Conservation (phyloP, 768 basidiomycete genomes). For the Trametes meyenii region DNA sequence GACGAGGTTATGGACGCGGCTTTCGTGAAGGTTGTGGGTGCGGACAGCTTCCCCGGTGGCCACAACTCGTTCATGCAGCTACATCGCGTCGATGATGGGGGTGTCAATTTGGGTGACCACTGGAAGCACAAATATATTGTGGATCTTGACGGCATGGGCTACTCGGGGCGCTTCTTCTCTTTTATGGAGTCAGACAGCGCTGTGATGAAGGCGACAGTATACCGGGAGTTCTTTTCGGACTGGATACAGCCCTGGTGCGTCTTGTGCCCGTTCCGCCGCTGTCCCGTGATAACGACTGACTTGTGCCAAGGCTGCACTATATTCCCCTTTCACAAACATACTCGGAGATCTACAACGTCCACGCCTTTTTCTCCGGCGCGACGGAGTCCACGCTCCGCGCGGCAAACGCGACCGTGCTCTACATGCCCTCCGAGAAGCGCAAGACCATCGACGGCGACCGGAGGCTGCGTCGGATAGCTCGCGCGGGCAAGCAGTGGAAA, state of each 20-base stretch:
- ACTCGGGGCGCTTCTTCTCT: conserved; percentile 87
- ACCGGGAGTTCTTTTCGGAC: conserved; percentile 87
- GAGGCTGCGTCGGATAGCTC: conserved; percentile 78
- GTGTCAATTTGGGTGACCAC: conserved; percentile 81
- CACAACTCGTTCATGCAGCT: conserved; percentile 60
- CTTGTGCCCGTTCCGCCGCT: background rate
- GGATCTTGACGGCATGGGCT: conserved; percentile 95
- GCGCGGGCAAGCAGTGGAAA: conserved; percentile 94
- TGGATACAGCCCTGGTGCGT: conserved; percentile 91
- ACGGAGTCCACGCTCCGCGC: conserved; percentile 57
- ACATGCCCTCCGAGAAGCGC: conserved; percentile 39
- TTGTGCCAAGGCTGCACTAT: conserved; percentile 79
- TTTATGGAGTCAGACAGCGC: conserved; percentile 87
- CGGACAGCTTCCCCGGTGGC: conserved; percentile 75
- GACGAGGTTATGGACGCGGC: conserved; percentile 83
- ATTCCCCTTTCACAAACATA: conserved; percentile 90
- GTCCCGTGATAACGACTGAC: background rate
- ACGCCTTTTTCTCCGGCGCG: conserved; percentile 91
- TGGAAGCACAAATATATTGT: conserved; percentile 92
- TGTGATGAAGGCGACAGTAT: conserved; percentile 88
- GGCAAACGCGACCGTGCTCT: conserved; percentile 51
- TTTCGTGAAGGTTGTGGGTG: conserved; percentile 78
- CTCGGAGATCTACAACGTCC: conserved; percentile 90
- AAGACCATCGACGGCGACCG: conserved; percentile 63
- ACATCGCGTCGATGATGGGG: conserved; percentile 71